A percentile compares a stretch with the other conserved stretches of the same genome.
These are phyloP conservation scores for Sporothrix brunneoviolacea DNA, from an alignment of 2,329 filamentous ascomycete genomes.

Conservation along the genomic window DNA sequence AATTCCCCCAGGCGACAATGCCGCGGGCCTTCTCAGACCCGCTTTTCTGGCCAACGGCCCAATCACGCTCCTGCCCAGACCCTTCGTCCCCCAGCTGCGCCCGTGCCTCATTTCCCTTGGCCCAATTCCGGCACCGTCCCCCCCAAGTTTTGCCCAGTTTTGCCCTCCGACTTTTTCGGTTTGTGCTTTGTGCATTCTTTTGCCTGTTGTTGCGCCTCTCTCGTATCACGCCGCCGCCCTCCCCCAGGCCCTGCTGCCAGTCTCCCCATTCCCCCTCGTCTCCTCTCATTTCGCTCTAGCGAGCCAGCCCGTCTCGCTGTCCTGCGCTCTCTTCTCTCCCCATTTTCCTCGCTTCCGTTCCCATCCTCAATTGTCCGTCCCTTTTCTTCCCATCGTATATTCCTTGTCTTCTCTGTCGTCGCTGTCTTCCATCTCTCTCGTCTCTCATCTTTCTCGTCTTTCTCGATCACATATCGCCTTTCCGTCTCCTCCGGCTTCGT, in stretches of 20 bases:
- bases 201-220: too few relatives aligned
- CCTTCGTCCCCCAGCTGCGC: background rate
- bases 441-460: background rate
- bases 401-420: too few relatives aligned
- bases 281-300: too few relatives aligned
- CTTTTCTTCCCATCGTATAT: background rate
- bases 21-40: background rate
- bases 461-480: background rate
- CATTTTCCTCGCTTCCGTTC: background rate
- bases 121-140: background rate
- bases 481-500: background rate
- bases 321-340: background rate
- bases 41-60: background rate
- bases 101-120: slow-evolving; percentile 10
- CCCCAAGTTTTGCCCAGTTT: too few relatives aligned
- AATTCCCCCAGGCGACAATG: background rate
- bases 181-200: background rate
- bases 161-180: background rate
- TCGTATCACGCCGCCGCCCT: too few relatives aligned
- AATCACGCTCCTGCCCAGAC: background rate
- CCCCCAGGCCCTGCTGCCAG: too few relatives aligned
- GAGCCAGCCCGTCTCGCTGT: too few relatives aligned
- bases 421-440: too few relatives aligned
- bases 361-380: background rate
- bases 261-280: too few relatives aligned